Evolutionary conservation across 129 eudicot genomes (phyloP).

Genomic region (Oenanthe sinensis): DNA sequence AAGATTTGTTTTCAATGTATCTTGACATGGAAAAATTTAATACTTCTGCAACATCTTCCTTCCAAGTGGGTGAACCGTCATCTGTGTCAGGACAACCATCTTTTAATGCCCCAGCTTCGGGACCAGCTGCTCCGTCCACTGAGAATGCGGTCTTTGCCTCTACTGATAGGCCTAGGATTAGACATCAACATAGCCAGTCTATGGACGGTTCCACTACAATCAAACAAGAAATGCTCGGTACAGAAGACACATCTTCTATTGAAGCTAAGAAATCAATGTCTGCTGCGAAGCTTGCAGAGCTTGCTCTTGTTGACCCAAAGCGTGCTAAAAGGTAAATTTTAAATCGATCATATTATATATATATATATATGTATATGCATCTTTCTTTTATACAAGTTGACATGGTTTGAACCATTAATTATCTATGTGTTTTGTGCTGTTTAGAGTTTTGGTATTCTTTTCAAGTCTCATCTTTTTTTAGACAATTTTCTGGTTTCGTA

Average conservation of each 20-base stretch:
- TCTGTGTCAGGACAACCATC: conserved; percentile 19
- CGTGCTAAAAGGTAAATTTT: conserved; percentile 77
- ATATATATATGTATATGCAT: too few relatives aligned
- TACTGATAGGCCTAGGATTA: conserved; percentile 50
- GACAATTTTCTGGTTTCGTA: too few relatives aligned
- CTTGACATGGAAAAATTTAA: conserved; percentile 89
- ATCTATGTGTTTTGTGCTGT: neutral
- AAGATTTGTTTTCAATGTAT: conserved; percentile 75
- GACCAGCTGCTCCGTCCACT: conserved; percentile 15
- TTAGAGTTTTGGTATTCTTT: neutral
- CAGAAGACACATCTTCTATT: conserved; percentile 32
- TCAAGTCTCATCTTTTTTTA: too few relatives aligned
- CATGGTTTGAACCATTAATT: too few relatives aligned
- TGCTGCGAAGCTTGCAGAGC: conserved; percentile 96
- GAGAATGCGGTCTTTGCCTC: conserved; percentile 20
- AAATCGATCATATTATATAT: neutral
- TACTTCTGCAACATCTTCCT: conserved; percentile 59
- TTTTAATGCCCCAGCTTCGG: conserved; percentile 11
- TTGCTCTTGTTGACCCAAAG: conserved; percentile 89
- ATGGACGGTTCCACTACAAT: conserved; percentile 78
- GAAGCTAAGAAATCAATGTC: conserved; percentile 84
- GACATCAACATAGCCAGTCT: conserved; percentile 97
- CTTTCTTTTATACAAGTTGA: too few relatives aligned
- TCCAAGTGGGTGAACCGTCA: conserved; percentile 56
- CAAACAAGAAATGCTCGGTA: conserved; percentile 64